Conservation (phyloP, 1,139 yeast species). For the Pichia inconspicua region DNA sequence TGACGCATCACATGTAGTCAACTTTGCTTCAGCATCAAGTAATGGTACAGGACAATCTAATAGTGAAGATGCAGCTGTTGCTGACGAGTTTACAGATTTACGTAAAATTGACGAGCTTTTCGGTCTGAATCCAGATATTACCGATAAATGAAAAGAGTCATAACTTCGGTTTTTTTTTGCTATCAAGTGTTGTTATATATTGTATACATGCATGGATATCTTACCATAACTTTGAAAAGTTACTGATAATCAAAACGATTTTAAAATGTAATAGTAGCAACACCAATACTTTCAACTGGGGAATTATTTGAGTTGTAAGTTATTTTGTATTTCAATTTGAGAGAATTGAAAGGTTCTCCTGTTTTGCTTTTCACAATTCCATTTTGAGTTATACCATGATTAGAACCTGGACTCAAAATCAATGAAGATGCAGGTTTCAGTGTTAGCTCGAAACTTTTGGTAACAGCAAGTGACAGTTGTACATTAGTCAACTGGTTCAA, state of each 20-base stretch:
- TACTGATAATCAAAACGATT: not conserved
- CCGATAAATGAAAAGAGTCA: not conserved
- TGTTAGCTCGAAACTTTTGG: slow-evolving; percentile 58
- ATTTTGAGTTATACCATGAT: slow-evolving; percentile 52
- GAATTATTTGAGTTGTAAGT: slow-evolving; percentile 46
- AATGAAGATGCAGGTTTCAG: slow-evolving; percentile 67
- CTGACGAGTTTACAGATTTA: slow-evolving; percentile 8
- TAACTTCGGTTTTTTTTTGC: not conserved
- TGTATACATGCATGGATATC: not conserved
- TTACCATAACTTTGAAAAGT: not conserved
- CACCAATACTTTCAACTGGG: slow-evolving; percentile 50
- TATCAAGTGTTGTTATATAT: not conserved
- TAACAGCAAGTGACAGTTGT: slow-evolving; percentile 74
- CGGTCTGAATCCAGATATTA: slow-evolving; percentile 2
- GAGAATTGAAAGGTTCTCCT: slow-evolving; percentile 31
- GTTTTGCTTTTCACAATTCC: slow-evolving; percentile 50
- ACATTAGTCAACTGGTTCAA: slow-evolving; percentile 44
- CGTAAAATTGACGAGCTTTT: slow-evolving; percentile 13
- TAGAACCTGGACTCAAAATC: slow-evolving; percentile 41
- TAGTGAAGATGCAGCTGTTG: not conserved
- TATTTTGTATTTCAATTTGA: slow-evolving; percentile 79
- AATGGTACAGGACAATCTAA: not conserved
- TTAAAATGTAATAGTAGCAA: slow-evolving; percentile 27
- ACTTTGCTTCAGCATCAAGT: not conserved
- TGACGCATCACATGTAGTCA: not conserved